Evolutionary conservation across 768 basidiomycete genomes (phyloP).

Genomic region (Glaciozyma martinii): DNA sequence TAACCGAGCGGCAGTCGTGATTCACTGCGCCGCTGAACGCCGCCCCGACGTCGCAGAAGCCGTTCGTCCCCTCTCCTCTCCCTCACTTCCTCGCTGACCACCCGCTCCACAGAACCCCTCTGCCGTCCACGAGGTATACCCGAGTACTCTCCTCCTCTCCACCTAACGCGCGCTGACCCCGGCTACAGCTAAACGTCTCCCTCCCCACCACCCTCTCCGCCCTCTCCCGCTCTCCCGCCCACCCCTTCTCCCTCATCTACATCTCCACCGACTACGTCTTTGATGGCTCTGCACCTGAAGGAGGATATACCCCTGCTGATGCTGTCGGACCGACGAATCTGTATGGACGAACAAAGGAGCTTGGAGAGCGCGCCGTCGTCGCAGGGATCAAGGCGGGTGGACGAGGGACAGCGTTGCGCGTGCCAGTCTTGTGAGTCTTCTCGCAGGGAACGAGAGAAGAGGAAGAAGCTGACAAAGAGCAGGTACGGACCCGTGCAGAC

Average conservation of each 20-base stretch:
- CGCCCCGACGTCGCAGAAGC: constrained; percentile 87
- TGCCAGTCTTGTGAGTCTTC: constrained; percentile 69
- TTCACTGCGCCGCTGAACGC: constrained; percentile 92
- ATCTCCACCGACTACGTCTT: constrained; percentile 98
- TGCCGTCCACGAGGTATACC: constrained; percentile 52
- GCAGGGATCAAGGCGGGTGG: constrained; percentile 48
- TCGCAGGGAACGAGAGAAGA: too few species aligned
- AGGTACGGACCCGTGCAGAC: constrained; percentile 81
- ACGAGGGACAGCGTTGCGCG: constrained; percentile 62
- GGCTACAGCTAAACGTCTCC: constrained; percentile 61
- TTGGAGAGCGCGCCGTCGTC: constrained; percentile 72
- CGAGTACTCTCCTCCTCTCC: neutral
- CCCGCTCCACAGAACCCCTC: constrained; percentile 52
- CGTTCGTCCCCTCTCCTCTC: constrained; percentile 43
- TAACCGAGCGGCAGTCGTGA: constrained; percentile 49
- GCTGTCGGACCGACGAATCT: constrained; percentile 73
- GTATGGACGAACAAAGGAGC: constrained; percentile 79
- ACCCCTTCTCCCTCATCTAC: constrained; percentile 58
- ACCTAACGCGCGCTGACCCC: neutral
- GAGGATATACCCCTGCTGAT: constrained; percentile 58
- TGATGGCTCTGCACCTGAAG: constrained; percentile 67
- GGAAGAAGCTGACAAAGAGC: neutral
- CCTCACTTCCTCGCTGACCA: neutral
- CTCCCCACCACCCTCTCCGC: constrained; percentile 65
- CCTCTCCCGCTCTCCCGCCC: constrained; percentile 54